phyloP scores from a whole-genome alignment of 2,329 filamentous ascomycete species.

The Sarocladium oryzae region DNA sequence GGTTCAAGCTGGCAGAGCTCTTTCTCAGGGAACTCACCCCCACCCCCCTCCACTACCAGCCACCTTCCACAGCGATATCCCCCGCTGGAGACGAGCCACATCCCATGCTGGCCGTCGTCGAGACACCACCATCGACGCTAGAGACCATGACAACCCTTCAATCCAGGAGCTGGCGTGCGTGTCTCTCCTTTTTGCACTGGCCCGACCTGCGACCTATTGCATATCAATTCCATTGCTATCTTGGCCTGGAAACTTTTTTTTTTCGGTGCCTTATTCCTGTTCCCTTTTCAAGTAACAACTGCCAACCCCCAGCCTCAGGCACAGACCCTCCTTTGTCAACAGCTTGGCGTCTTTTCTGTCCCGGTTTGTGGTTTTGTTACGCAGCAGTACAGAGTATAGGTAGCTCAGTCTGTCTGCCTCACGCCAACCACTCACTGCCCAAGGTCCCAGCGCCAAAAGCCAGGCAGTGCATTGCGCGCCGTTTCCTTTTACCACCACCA shows the following conservation, averaged over 20 bases:
- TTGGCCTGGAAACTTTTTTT: neutral
- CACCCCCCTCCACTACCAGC: neutral
- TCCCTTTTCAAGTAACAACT: neutral
- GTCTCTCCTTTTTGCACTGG: neutral
- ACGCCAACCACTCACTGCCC: neutral
- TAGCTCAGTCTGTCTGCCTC: slow-evolving; percentile 5
- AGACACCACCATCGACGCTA: slow-evolving; percentile 1
- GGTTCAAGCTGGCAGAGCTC: too few relatives aligned
- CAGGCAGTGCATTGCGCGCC: slow-evolving; percentile 8
- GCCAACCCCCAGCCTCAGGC: neutral
- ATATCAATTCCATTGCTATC: neutral
- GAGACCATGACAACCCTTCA: neutral
- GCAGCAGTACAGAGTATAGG: too few relatives aligned
- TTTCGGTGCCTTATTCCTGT: neutral
- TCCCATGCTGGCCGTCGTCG: neutral
- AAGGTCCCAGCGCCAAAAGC: slow-evolving; percentile 6
- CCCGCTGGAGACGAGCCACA: neutral
- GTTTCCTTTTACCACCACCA: neutral
- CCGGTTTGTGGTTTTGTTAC: too few relatives aligned
- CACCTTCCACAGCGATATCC: neutral
- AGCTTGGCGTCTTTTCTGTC: neutral
- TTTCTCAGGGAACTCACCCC: too few relatives aligned
- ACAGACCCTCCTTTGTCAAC: slow-evolving; percentile 4
- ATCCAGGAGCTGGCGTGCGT: neutral
- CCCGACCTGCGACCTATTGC: neutral